These are phyloP conservation scores for Leishmania arabica DNA, from an alignment of 208 protist genomes.

Conservation along the genomic window DNA sequence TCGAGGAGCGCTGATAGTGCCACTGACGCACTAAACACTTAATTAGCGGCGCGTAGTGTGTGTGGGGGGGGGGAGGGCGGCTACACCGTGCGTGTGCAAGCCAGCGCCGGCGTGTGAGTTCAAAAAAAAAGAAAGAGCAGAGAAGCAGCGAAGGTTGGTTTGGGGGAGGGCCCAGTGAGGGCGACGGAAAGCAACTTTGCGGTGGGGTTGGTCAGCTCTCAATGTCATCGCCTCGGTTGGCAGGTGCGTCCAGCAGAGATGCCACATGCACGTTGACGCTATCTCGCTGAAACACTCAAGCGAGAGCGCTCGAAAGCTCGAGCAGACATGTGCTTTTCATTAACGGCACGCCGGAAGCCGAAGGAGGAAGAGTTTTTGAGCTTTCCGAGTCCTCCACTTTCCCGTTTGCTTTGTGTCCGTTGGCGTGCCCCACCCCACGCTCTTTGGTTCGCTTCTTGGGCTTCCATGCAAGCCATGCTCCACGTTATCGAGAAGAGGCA, in stretches of 20 bases:
- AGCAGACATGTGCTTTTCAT: not conserved
- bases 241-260: not conserved
- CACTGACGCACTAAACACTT: no score
- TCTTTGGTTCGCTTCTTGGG: not conserved
- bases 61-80: not conserved
- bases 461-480: not conserved
- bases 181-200: not conserved
- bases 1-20: not conserved
- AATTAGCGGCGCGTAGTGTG: not conserved
- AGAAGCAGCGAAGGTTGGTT: not conserved
- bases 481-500: not conserved
- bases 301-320: not conserved
- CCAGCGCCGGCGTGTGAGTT: not conserved
- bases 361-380: not conserved
- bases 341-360: not conserved
- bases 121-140: not conserved
- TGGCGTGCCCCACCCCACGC: not conserved
- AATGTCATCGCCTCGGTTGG: not conserved
- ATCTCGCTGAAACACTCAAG: not conserved
- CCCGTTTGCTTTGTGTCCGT: not conserved
- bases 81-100: not conserved
- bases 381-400: not conserved
- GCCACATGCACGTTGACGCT: not conserved
- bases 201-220: not conserved
- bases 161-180: not conserved